These are phyloP conservation scores for Coffea eugenioides DNA, from an alignment of 257 asterid species.

Conservation along the genomic window DNA sequence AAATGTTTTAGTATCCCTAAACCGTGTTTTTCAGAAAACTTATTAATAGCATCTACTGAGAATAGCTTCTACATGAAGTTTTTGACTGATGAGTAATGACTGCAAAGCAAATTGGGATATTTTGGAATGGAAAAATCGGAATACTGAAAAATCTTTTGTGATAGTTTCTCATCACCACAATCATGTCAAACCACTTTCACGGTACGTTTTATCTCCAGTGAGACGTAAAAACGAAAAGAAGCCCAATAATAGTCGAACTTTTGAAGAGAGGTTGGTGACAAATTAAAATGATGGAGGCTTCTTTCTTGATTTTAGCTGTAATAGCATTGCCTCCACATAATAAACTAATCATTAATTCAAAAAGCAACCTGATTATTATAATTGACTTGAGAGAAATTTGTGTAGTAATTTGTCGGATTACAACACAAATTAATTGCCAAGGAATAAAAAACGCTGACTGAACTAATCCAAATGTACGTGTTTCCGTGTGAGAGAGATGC, in stretches of 20 bases:
- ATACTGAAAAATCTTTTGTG: background rate
- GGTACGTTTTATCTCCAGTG: constrained; percentile 2
- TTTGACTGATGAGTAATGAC: background rate
- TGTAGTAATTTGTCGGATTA: constrained; percentile 39
- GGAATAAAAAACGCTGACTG: constrained; percentile 22
- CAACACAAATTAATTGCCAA: constrained; percentile 12
- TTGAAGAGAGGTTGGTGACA: constrained; percentile 28
- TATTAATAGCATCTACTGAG: background rate
- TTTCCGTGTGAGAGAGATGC: constrained; percentile 21
- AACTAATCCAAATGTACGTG: constrained; percentile 68
- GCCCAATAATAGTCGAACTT: constrained; percentile 23
- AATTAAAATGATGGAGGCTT: constrained; percentile 44
- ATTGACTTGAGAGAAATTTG: constrained; percentile 31
- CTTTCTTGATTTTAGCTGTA: constrained; percentile 33
- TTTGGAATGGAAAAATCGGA: background rate
- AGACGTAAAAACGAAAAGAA: constrained; percentile 1
- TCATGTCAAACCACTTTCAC: background rate
- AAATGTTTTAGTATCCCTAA: background rate
- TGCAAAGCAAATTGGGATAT: background rate
- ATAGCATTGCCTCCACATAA: constrained; percentile 34
- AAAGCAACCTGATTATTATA: constrained; percentile 37
- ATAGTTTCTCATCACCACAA: background rate
- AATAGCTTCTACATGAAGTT: too few species aligned
- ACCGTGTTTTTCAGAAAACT: background rate
- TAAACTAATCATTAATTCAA: constrained; percentile 35